Conservation (phyloP, 768 basidiomycete genomes). For the Hypsizygus marmoreus region DNA sequence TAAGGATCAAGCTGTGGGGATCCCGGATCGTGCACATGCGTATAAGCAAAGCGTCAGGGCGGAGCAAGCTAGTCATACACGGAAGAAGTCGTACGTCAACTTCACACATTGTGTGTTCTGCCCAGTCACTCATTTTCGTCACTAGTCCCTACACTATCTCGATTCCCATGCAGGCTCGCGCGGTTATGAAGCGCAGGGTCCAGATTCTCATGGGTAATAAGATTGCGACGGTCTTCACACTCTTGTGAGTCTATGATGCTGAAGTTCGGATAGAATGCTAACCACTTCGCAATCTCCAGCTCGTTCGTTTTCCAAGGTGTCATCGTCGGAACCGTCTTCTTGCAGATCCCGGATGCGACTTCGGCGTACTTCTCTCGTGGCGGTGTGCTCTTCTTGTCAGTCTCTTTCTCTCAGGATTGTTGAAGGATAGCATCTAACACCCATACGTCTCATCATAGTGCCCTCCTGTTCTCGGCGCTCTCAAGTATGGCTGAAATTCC, state of each 20-base stretch:
- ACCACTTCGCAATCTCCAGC: constrained; percentile 30
- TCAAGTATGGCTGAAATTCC: constrained; percentile 67
- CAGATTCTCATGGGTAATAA: constrained; percentile 39
- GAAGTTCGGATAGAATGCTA: no score
- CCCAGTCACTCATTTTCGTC: not conserved
- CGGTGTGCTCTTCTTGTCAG: constrained; percentile 76
- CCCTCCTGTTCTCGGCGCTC: constrained; percentile 60
- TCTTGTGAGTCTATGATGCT: constrained; percentile 25
- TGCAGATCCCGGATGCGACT: constrained; percentile 54
- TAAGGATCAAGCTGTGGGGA: constrained; percentile 42
- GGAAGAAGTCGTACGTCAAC: no score
- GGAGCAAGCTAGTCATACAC: constrained; percentile 54
- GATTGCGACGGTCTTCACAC: constrained; percentile 27
- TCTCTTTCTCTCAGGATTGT: constrained; percentile 1
- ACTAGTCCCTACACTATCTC: constrained; percentile 38
- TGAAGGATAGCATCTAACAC: constrained; percentile 5
- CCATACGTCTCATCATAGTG: constrained; percentile 37
- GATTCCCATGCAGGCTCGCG: constrained; percentile 37
- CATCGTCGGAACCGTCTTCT: constrained; percentile 68
- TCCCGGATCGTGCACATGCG: constrained; percentile 35
- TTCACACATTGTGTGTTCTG: no score
- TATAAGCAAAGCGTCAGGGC: constrained; percentile 49
- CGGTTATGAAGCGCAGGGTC: constrained; percentile 40
- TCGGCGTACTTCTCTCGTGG: constrained; percentile 72
- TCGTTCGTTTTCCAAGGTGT: constrained; percentile 53